These are phyloP conservation scores for Neurospora sp. DNA, from an alignment of 495 filamentous ascomycete species.

Conservation along the genomic window DNA sequence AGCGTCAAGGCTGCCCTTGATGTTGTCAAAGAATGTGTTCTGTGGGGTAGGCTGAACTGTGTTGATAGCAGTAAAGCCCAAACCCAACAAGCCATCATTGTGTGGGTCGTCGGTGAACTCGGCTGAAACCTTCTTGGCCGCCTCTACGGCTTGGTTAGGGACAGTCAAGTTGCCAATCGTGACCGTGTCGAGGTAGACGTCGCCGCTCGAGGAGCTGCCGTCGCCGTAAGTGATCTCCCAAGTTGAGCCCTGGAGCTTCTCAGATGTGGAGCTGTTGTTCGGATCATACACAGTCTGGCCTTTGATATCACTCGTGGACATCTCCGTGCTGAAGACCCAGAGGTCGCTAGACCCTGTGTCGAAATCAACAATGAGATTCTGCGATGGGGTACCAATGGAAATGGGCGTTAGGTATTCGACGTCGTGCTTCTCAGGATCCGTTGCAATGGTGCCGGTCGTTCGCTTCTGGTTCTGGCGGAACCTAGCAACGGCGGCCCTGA, in stretches of 20 bases:
- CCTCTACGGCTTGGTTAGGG: constrained; percentile 57
- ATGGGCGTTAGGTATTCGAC: constrained; percentile 59
- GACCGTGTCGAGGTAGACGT: constrained; percentile 63
- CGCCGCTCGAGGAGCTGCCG: constrained; percentile 51
- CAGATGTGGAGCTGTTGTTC: constrained; percentile 31
- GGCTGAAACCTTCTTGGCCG: constrained; percentile 49
- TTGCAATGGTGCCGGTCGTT: constrained; percentile 28
- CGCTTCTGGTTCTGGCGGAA: constrained; percentile 2
- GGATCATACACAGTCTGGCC: constrained; percentile 56
- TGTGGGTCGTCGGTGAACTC: constrained; percentile 49
- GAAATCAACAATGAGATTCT: constrained; percentile 56
- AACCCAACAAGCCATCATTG: constrained; percentile 62
- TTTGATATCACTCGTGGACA: constrained; percentile 12
- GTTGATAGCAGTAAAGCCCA: constrained; percentile 64
- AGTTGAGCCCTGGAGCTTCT: constrained; percentile 40
- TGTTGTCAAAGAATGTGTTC: constrained; percentile 67
- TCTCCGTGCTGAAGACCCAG: constrained; percentile 38
- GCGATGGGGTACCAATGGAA: constrained; percentile 46
- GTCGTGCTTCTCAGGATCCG: constrained; percentile 49
- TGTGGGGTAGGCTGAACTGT: constrained; percentile 50
- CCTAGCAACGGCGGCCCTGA: constrained; percentile 1
- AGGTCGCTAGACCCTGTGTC: constrained; percentile 73
- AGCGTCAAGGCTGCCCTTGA: constrained; percentile 42
- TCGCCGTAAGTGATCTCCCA: constrained; percentile 71
- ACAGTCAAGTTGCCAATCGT: constrained; percentile 56